A percentile compares a stretch with the other conserved stretches of the same genome.
These are phyloP conservation scores for Achaetomium macrosporum DNA, from an alignment of 2,329 filamentous ascomycete genomes.

Conservation along the genomic window DNA sequence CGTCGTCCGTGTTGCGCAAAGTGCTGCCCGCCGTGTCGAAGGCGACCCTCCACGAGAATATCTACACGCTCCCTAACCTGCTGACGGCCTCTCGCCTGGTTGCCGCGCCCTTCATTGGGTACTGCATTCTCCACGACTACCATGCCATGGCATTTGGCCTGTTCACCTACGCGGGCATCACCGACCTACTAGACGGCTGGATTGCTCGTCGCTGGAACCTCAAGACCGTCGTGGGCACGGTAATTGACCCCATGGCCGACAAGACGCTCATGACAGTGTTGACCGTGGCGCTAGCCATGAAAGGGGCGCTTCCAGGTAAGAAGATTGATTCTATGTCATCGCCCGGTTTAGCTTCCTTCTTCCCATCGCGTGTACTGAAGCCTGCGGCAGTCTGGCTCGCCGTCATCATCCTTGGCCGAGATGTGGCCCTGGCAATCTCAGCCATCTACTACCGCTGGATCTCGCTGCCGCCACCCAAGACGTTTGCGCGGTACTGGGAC, in stretches of 20 bases:
- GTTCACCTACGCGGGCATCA: slow-evolving; percentile 89
- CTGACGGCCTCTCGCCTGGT: slow-evolving; percentile 81
- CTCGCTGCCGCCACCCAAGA: slow-evolving; percentile 87
- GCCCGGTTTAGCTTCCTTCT: not conserved
- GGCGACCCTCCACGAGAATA: slow-evolving; percentile 67
- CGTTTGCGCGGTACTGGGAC: slow-evolving; percentile 90
- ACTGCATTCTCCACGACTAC: slow-evolving; percentile 77
- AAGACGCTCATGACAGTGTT: slow-evolving; percentile 93
- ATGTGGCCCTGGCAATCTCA: slow-evolving; percentile 73
- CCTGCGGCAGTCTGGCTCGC: slow-evolving; percentile 69
- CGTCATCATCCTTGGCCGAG: slow-evolving; percentile 82
- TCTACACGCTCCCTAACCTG: slow-evolving; percentile 94
- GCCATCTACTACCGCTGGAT: slow-evolving; percentile 97
- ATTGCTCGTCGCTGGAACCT: slow-evolving; percentile 83
- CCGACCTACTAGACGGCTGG: slow-evolving; percentile 89
- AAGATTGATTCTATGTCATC: not conserved
- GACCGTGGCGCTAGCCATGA: slow-evolving; percentile 76
- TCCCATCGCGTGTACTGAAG: not conserved
- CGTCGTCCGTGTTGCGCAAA: slow-evolving; percentile 25
- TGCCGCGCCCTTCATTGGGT: slow-evolving; percentile 79
- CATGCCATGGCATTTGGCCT: slow-evolving; percentile 73
- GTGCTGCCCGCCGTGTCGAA: slow-evolving; percentile 26
- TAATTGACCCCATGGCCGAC: slow-evolving; percentile 96
- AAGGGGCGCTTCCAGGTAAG: slow-evolving; percentile 73
- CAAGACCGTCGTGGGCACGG: slow-evolving; percentile 87